Evolutionary conservation across 208 protist genomes (phyloP).

Genomic region (Strigomonas culicis): DNA sequence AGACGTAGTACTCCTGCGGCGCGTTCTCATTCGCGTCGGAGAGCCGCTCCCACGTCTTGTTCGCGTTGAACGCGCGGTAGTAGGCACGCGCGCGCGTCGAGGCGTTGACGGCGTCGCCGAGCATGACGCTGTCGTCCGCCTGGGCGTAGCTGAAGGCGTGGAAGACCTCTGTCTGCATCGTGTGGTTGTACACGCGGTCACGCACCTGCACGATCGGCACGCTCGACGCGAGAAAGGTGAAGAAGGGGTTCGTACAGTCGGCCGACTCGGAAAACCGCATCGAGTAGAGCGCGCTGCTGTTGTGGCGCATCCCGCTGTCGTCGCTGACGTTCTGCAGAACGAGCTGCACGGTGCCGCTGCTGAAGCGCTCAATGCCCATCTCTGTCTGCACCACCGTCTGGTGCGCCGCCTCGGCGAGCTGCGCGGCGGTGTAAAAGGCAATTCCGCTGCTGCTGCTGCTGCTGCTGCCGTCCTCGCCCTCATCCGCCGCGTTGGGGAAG

Average conservation of each 20-base stretch:
- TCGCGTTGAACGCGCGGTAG: background rate
- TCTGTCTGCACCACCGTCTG: slow-evolving; percentile 10
- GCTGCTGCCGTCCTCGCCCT: slow-evolving; percentile 8
- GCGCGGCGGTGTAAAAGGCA: slow-evolving; percentile 7
- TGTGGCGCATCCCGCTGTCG: background rate
- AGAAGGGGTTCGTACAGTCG: slow-evolving; percentile 39
- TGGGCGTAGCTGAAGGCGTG: background rate
- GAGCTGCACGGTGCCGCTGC: slow-evolving; percentile 47
- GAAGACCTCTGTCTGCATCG: background rate
- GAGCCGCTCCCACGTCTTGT: background rate
- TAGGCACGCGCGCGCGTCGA: background rate
- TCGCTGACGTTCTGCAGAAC: slow-evolving; percentile 11
- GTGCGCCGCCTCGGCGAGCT: background rate
- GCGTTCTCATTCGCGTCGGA: slow-evolving; percentile 12
- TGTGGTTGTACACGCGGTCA: slow-evolving; percentile 12
- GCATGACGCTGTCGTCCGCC: slow-evolving; percentile 5
- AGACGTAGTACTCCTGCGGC: slow-evolving; percentile 55
- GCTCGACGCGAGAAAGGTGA: slow-evolving; percentile 27
- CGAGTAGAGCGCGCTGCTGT: slow-evolving; percentile 5
- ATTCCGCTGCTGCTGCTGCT: slow-evolving; percentile 5
- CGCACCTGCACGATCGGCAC: background rate
- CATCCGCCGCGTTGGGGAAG: slow-evolving; percentile 8
- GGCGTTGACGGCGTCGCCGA: slow-evolving; percentile 15
- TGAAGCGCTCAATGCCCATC: slow-evolving; percentile 30
- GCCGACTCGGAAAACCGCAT: slow-evolving; percentile 43